Evolutionary conservation across 768 basidiomycete species (phyloP).

Genomic region (Mycena galopus): DNA sequence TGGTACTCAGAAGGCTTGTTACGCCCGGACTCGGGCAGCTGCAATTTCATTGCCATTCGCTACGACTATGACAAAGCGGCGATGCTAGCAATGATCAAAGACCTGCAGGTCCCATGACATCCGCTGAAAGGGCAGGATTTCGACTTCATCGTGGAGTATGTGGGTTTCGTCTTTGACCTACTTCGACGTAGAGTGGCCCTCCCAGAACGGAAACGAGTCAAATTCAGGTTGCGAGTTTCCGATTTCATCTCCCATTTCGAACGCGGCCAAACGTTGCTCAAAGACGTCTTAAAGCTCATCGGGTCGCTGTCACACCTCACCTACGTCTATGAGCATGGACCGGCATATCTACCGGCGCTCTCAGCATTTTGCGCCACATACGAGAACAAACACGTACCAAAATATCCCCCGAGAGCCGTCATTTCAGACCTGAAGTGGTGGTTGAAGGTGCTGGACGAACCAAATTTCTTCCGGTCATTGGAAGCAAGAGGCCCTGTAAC

Average conservation of each 20-base stretch:
- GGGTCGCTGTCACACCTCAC: slow-evolving; percentile 8
- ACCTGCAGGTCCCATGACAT: slow-evolving; percentile 8
- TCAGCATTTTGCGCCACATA: slow-evolving; percentile 2
- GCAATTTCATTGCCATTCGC: slow-evolving; percentile 8
- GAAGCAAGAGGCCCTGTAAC: background rate
- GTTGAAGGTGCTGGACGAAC: background rate
- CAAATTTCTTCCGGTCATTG: background rate
- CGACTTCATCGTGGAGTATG: slow-evolving; percentile 13
- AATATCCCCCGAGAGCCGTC: background rate
- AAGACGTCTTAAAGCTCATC: background rate
- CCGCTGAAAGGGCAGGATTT: slow-evolving; percentile 9
- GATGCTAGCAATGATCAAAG: background rate
- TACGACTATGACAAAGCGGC: slow-evolving; percentile 6
- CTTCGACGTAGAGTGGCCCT: background rate
- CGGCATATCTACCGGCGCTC: background rate
- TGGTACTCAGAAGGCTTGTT: slow-evolving; percentile 4
- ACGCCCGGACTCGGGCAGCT: background rate
- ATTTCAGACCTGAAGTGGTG: slow-evolving; percentile 8
- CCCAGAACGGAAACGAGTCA: slow-evolving; percentile 5
- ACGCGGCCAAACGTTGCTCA: background rate
- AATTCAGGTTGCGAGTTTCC: background rate
- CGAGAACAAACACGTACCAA: background rate
- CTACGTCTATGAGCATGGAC: slow-evolving; percentile 1
- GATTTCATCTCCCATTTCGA: background rate
- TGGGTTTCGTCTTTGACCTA: slow-evolving; percentile 4